A percentile compares a stretch with the other conserved stretches of the same genome.
These are phyloP conservation scores for Aegilops tauschii DNA, from an alignment of 176 grass and related monocot genomes.

Conservation along the genomic window DNA sequence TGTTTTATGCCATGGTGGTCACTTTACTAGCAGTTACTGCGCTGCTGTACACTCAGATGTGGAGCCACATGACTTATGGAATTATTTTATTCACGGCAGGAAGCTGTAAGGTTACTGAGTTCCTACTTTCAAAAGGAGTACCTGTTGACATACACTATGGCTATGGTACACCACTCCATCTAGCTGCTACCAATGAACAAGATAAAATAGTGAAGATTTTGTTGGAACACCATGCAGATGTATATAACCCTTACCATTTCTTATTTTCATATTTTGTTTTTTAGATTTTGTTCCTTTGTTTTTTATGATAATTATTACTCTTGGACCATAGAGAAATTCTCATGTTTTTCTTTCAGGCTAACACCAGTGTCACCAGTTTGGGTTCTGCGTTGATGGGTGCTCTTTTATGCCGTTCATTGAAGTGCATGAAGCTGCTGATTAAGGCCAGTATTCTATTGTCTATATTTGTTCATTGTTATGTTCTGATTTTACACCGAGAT, in stretches of 20 bases:
- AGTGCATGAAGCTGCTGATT: constrained; percentile 46
- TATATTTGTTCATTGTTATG: background rate
- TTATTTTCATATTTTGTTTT: background rate
- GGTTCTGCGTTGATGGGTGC: background rate
- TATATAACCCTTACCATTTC: background rate
- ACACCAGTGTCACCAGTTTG: background rate
- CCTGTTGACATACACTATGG: too few species aligned
- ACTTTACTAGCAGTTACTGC: too few species aligned
- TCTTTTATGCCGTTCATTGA: constrained; percentile 23
- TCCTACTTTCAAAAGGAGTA: too few species aligned
- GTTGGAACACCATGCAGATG: constrained; percentile 36
- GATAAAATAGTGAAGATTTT: constrained; percentile 38
- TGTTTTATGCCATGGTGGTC: too few species aligned
- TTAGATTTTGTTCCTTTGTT: background rate
- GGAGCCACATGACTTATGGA: too few species aligned
- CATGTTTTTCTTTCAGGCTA: constrained; percentile 23
- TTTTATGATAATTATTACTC: background rate
- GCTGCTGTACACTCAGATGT: too few species aligned
- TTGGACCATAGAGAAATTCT: too few species aligned
- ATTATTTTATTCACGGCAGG: too few species aligned
- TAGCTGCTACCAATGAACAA: background rate
- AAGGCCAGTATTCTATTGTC: constrained; percentile 22
- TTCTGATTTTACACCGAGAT: background rate
- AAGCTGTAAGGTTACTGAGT: too few species aligned
- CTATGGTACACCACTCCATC: too few species aligned